Percentiles rank a stretch among this genome's conserved stretches.
phyloP scores from a whole-genome alignment of 768 basidiomycete species.

The Trametes sanguinea region DNA sequence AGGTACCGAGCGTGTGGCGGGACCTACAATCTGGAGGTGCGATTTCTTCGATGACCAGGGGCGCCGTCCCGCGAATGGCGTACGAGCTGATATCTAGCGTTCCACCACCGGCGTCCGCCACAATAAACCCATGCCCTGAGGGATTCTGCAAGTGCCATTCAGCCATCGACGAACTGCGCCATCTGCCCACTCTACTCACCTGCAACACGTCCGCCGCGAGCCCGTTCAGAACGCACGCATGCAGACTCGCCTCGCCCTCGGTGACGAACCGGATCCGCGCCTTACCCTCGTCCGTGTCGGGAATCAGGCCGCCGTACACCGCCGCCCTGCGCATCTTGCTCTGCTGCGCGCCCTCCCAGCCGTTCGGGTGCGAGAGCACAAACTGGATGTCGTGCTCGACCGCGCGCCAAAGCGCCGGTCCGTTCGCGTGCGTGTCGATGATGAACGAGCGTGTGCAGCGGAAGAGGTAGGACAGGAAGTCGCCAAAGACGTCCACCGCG shows the following conservation, averaged over 20 bases:
- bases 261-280: conserved; percentile 79
- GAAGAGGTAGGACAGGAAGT: conserved; percentile 76
- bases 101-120: conserved; percentile 81
- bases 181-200: conserved; percentile 28
- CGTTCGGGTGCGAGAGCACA: conserved; percentile 79
- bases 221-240: conserved; percentile 77
- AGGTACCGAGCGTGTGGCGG: not conserved
- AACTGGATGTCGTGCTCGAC: conserved; percentile 72
- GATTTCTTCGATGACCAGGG: conserved; percentile 79
- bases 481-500: conserved; percentile 75
- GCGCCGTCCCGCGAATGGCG: conserved; percentile 66
- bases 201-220: conserved; percentile 77
- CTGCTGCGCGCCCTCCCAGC: conserved; percentile 80
- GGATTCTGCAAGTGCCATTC: conserved; percentile 51
- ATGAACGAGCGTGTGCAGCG: conserved; percentile 75
- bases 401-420: conserved; percentile 64
- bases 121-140: conserved; percentile 74
- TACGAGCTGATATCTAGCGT: conserved; percentile 83
- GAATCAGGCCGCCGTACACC: conserved; percentile 68
- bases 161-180: not conserved
- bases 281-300: conserved; percentile 72
- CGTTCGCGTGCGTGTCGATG: conserved; percentile 81
- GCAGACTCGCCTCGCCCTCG: conserved; percentile 82
- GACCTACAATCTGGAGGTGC: conserved; percentile 77
- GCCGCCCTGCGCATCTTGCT: conserved; percentile 77